Evolutionary conservation across 148 eudicot species (phyloP).

Genomic region (Dysphania ambrosioides): DNA sequence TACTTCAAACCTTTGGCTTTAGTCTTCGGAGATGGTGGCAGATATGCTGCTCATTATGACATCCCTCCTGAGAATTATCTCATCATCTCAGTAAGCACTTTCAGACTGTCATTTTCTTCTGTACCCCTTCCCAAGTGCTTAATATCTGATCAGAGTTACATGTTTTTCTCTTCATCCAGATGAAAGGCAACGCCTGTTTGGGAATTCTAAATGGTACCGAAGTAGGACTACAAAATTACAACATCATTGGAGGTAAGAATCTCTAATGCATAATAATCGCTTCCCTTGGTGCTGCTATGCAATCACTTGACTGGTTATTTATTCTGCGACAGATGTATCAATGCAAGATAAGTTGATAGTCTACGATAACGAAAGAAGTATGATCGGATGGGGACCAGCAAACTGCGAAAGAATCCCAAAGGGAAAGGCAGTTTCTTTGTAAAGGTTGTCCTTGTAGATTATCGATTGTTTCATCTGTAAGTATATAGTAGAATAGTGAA

Average conservation of each 20-base stretch:
- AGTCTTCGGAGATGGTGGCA: constrained; percentile 61
- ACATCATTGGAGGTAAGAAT: constrained; percentile 85
- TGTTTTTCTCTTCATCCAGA: constrained; percentile 46
- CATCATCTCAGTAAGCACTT: constrained; percentile 60
- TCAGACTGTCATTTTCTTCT: background rate
- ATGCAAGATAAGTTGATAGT: constrained; percentile 89
- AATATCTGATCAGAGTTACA: background rate
- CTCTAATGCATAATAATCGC: background rate
- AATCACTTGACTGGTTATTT: background rate
- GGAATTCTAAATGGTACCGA: constrained; percentile 95
- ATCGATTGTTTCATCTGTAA: constrained; percentile 9
- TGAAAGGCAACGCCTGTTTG: constrained; percentile 79
- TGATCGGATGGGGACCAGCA: constrained; percentile 77
- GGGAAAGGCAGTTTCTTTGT: constrained; percentile 26
- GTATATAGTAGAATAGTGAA: constrained; percentile 9
- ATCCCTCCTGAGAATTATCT: constrained; percentile 80
- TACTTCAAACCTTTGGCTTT: constrained; percentile 81
- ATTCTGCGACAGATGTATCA: constrained; percentile 59
- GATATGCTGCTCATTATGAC: constrained; percentile 56
- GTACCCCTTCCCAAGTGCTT: background rate
- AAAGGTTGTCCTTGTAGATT: background rate
- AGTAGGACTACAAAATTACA: constrained; percentile 62
- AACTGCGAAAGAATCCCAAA: constrained; percentile 66
- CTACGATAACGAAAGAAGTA: constrained; percentile 77
- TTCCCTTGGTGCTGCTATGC: background rate